Base-by-base conservation (phyloP, 2,329 filamentous ascomycete genomes). In the Stemphylium lycopersici region DNA sequence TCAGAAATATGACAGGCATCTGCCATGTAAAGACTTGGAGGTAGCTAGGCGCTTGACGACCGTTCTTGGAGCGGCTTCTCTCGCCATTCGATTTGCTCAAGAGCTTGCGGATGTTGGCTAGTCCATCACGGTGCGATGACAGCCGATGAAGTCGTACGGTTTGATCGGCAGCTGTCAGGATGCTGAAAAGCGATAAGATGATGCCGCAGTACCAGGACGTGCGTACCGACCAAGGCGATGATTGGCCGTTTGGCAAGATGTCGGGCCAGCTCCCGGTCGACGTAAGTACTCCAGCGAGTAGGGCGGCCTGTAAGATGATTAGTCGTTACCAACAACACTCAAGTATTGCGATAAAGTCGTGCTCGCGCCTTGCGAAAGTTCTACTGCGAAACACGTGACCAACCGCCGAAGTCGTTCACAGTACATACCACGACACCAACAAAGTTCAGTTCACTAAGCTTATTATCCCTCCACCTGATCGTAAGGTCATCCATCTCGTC, bases 111-210 rank as follows among this genome's bases (percentile, higher is more conserved):
- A 79, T 77, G 5, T 72, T 66, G 6, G 53, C 38, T 3, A 72
- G 59, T 0, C 75, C 76, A 54, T 79, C 73, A 6, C 72, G 69
- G 55, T 79, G 78, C 3, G 72, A 71, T 11, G 76, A 76, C 5
- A 80, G 61, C 1, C 78, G 74, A 60, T 79, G 77, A 3, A 80
- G 65, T 4, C 77, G 73, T 7, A 80, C 73, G 3, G 74, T 76
- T 55, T 79, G 77, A 51, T 77, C 72, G 2, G 76, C 73, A 4
- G 78, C 75, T 1, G 77, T 75, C 8, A 83, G 71, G 6, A 83
- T 76, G n/a, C 78, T 77, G 53, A 81, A 81, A 3, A 84, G 72
- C 1, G 81, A 74, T 22, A 84, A 78, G 10, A 83, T 71, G 33
- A 79, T 77, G 11, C 77, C 77, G 44, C 71, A 73, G 59, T 74